Evolutionary conservation across 140 eudicot genomes (phyloP).

Genomic region (Stevia rebaudiana): DNA sequence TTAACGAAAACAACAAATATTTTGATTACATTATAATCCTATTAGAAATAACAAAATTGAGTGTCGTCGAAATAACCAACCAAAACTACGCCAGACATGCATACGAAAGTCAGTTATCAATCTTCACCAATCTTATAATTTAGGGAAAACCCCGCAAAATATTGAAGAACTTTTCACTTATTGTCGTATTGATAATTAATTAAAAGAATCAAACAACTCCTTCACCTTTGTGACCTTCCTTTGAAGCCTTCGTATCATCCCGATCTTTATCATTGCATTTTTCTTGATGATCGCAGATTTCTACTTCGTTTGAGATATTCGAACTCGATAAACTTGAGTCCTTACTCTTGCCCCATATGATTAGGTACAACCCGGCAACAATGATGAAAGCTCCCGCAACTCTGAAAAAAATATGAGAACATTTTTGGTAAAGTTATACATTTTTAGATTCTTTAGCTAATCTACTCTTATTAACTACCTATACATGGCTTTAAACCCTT

Average conservation of each 20-base stretch:
- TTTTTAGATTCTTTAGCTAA: too few relatives aligned
- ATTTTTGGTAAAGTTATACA: too few relatives aligned
- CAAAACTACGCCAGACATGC: not conserved
- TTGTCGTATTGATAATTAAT: conserved; percentile 5
- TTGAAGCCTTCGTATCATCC: conserved; percentile 13
- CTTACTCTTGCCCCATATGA: conserved; percentile 76
- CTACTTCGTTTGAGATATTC: not conserved
- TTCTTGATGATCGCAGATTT: conserved; percentile 24
- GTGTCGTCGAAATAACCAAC: conserved; percentile 1
- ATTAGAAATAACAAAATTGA: not conserved
- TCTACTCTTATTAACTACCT: too few relatives aligned
- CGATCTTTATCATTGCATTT: conserved; percentile 9
- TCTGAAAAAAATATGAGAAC: conserved; percentile 31
- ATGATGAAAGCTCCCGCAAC: conserved; percentile 53
- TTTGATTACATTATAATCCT: conserved; percentile 1
- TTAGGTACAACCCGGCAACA: conserved; percentile 49
- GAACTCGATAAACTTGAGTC: conserved; percentile 37
- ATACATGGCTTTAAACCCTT: too few relatives aligned
- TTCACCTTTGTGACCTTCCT: conserved; percentile 24
- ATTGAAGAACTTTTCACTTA: conserved; percentile 9
- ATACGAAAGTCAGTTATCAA: conserved; percentile 14
- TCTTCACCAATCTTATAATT: conserved; percentile 5
- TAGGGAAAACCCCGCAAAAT: not conserved
- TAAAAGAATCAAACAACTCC: conserved; percentile 26
- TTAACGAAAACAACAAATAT: not conserved